Percentiles rank a stretch among this genome's conserved stretches.
phyloP scores from a whole-genome alignment of 768 basidiomycete genomes.

The Phaffia tasmanica region DNA sequence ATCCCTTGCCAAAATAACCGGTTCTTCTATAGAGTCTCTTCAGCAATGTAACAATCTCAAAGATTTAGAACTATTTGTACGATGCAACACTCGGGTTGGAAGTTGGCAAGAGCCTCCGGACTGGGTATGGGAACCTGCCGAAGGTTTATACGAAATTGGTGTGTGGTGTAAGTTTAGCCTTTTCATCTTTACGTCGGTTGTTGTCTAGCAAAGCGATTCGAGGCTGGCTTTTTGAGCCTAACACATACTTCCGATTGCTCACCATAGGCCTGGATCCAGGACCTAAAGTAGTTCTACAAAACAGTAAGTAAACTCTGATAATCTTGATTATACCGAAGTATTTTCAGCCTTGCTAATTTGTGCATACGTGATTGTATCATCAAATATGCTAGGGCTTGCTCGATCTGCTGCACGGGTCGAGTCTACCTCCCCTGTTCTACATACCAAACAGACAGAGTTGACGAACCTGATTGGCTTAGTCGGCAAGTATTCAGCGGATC shows the following conservation, averaged over 20 bases:
- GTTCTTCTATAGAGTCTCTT: slow-evolving; percentile 11
- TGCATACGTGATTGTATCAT: background rate
- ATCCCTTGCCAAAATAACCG: background rate
- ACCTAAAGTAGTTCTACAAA: slow-evolving; percentile 70
- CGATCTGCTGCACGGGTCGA: slow-evolving; percentile 9
- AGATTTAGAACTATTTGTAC: slow-evolving; percentile 63
- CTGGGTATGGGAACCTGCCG: slow-evolving; percentile 65
- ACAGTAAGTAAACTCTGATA: slow-evolving; percentile 38
- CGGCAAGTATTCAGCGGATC: slow-evolving; percentile 3
- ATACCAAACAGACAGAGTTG: slow-evolving; percentile 10
- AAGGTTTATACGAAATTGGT: slow-evolving; percentile 64
- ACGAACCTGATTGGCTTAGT: background rate
- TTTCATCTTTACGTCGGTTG: background rate
- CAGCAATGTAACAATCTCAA: slow-evolving; percentile 46
- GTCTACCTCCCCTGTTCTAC: slow-evolving; percentile 5
- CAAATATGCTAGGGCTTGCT: slow-evolving; percentile 10
- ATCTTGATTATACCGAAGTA: background rate
- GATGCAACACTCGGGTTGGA: slow-evolving; percentile 51
- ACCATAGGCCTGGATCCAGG: slow-evolving; percentile 54
- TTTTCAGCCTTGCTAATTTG: background rate
- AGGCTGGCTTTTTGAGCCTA: too few relatives aligned
- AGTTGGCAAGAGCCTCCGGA: slow-evolving; percentile 55
- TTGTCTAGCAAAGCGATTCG: background rate
- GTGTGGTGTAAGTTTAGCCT: slow-evolving; percentile 30
- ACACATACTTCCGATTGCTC: too few relatives aligned